Percentiles rank a stretch among this genome's conserved stretches.
These are phyloP conservation scores for Candida mesenterica DNA, from an alignment of 1,139 yeast species.

Conservation along the genomic window DNA sequence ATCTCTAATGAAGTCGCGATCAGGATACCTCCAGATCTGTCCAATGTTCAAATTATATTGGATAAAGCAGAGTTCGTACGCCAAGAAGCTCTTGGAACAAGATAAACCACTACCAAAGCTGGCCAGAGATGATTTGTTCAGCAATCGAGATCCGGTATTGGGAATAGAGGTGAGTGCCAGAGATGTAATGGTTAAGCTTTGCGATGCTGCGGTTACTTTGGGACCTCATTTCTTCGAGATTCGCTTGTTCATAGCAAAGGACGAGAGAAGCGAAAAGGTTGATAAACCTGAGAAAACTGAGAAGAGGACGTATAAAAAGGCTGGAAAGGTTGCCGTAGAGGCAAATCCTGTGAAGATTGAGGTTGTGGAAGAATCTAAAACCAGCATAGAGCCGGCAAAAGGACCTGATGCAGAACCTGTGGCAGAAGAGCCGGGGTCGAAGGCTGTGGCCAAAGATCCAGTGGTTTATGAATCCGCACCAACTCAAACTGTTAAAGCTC, in stretches of 20 bases:
- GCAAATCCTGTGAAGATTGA: background rate
- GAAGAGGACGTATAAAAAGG: constrained; percentile 1
- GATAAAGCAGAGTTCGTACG: constrained; percentile 60
- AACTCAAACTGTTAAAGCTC: background rate
- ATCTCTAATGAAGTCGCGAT: constrained; percentile 73
- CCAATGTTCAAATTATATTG: constrained; percentile 80
- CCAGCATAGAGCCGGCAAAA: no score
- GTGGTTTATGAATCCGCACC: background rate
- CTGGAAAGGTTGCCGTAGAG: constrained; percentile 1
- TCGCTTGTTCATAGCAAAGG: constrained; percentile 77
- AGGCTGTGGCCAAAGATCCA: no score
- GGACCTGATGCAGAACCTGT: no score
- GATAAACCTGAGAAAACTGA: constrained; percentile 20
- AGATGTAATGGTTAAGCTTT: constrained; percentile 85
- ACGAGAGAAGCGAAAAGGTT: constrained; percentile 52
- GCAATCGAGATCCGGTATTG: constrained; percentile 41
- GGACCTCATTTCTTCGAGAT: constrained; percentile 86
- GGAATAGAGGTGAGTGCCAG: constrained; percentile 56
- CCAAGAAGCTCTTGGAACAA: constrained; percentile 38
- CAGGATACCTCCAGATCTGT: constrained; percentile 64
- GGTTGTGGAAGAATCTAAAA: background rate
- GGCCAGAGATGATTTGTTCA: constrained; percentile 23
- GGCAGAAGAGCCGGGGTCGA: no score
- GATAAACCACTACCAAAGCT: constrained; percentile 30
- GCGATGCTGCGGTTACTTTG: constrained; percentile 67